Evolutionary conservation across 345 rosid species (phyloP), one percentile per base, ranked within the genome.

Genomic region (Gynandropsis gynandra): DNA sequence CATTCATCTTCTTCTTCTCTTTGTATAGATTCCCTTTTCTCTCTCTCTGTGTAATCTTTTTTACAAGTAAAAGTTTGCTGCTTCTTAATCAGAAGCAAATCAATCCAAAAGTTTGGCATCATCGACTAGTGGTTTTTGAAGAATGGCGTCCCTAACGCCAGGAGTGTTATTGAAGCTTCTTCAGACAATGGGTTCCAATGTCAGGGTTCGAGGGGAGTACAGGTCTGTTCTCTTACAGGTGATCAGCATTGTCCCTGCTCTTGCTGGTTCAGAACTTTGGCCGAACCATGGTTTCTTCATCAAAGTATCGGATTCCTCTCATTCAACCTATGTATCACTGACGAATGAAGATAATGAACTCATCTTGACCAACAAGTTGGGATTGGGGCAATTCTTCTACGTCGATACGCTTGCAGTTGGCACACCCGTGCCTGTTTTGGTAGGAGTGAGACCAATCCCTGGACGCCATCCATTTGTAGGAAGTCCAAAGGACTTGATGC

Each of bases 221-320:
- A 70, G 95, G 38, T 84, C 98, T 4, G 95, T 82, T 45, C 85
- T 90, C 1, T 66, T 84, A 15, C 98, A 90, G 61, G 95, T 90
- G 6, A 82, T 87, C 71, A 79, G 93, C 74, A 87, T 90, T 17
- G 92, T 90, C 21, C 95, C 93, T 44, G 98, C 95, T 31, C 74
- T 90, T 59, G 52, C 82, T 4, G 98, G 98, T 53, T 77, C 85
- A 16, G 95, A 87, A 53, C 75, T 87, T 49, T 90, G 95, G 89
- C 98, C 98, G 0, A 87, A 90, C 62, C 92, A 80, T 56, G 98
- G 96, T 7, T 90, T 87, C 71, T 90, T 87, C 66, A 65, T 90
- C 53, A 84, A 90, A 76, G 85, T 87, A 7, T 90, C 95, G 0
- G 98, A 90, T 58, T 87, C 95, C 9, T 84, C 95, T 7, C 98